phyloP scores from a whole-genome alignment of 108 stramenopile genomes.

The Cyclotella atomus region DNA sequence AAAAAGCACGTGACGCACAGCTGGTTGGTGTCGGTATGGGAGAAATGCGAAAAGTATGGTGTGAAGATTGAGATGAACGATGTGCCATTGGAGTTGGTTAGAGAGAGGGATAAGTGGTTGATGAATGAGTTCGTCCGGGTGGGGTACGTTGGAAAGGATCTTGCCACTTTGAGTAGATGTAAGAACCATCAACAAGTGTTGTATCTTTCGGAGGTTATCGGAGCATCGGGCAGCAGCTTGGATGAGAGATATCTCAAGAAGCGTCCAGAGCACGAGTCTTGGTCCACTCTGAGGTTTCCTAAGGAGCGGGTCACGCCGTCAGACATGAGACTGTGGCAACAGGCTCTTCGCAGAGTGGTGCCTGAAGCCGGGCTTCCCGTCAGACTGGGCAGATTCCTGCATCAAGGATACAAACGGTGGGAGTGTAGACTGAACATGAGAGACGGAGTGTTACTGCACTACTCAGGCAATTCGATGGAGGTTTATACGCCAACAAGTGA shows the following conservation, averaged over 20 bases:
- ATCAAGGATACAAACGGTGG: not conserved
- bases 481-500: not conserved
- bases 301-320: not conserved
- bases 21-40: conserved; percentile 15
- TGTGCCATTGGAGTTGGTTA: not conserved
- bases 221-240: not conserved
- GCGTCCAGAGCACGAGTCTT: not conserved
- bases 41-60: not conserved
- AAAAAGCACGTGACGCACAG: not conserved
- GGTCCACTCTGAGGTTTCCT: conserved; percentile 17
- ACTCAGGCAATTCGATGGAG: not conserved
- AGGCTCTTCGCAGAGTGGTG: not conserved
- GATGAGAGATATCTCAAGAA: conserved; percentile 20
- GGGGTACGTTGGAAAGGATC: not conserved
- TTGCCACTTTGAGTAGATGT: not conserved
- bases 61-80: not conserved
- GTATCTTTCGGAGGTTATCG: conserved; percentile 11
- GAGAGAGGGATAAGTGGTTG: conserved; percentile 17
- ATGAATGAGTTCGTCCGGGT: not conserved
- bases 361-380: not conserved
- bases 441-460: not conserved
- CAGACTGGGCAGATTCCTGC: not conserved
- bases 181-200: not conserved
- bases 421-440: not conserved
- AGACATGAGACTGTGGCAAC: conserved; percentile 4